Conservation (phyloP, 441 rosid genomes). For the Arabidopsis hybrid region DNA sequence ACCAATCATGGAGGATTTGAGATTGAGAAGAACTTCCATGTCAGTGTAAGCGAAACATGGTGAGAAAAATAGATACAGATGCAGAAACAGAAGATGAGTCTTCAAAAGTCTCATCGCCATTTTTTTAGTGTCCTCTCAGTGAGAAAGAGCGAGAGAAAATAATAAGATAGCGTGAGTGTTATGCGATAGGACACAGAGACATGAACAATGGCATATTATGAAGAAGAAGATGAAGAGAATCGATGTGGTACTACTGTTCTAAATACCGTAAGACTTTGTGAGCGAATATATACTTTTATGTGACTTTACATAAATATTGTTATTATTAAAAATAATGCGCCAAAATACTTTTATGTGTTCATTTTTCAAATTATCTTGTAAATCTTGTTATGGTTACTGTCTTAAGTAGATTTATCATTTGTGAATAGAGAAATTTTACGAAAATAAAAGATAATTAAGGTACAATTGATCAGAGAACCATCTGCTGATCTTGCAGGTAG, state of each 20-base stretch:
- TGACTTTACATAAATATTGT: slow-evolving; percentile 11
- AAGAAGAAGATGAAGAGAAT: slow-evolving; percentile 37
- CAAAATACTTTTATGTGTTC: neutral
- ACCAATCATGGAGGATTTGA: slow-evolving; percentile 72
- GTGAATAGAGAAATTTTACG: neutral
- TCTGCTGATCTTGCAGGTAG: neutral
- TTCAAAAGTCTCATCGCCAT: slow-evolving; percentile 48
- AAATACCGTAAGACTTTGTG: slow-evolving; percentile 32
- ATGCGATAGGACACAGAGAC: slow-evolving; percentile 40
- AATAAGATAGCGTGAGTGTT: slow-evolving; percentile 46
- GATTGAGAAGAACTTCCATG: slow-evolving; percentile 63
- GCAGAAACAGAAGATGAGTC: slow-evolving; percentile 34
- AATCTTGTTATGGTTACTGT: slow-evolving; percentile 9
- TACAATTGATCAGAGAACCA: slow-evolving; percentile 9
- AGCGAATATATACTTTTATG: slow-evolving; percentile 29
- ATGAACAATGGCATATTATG: slow-evolving; percentile 37
- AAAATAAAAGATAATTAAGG: neutral
- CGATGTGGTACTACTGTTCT: slow-evolving; percentile 38
- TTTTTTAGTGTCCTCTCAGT: slow-evolving; percentile 24
- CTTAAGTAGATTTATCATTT: neutral
- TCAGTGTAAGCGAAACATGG: slow-evolving; percentile 54
- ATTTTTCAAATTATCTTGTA: neutral
- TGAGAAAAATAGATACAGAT: slow-evolving; percentile 29
- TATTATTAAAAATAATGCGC: slow-evolving; percentile 6
- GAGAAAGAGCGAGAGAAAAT: slow-evolving; percentile 21